These are phyloP conservation scores for Scleroderma citrinum DNA, from an alignment of 768 basidiomycete species.

Conservation along the genomic window DNA sequence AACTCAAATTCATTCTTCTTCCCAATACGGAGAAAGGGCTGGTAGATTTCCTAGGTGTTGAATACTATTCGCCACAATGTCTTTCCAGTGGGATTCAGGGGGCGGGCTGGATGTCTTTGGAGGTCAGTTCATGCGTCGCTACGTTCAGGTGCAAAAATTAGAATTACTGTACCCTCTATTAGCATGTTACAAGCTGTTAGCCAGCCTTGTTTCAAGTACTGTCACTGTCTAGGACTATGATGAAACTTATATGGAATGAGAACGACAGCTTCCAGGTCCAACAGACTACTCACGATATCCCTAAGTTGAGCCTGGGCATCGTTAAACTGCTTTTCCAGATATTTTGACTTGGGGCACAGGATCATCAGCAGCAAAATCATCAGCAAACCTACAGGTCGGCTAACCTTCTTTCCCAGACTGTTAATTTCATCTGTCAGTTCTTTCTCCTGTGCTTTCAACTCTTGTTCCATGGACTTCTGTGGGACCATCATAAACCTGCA, in stretches of 20 bases:
- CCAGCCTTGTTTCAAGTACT: too few species aligned
- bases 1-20: slow-evolving; percentile 11
- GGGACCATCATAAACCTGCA: slow-evolving; percentile 88
- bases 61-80: not conserved
- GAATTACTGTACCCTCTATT: too few species aligned
- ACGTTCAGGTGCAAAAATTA: too few species aligned
- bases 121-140: not conserved
- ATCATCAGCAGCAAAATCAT: not conserved
- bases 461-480: slow-evolving; percentile 68
- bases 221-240: slow-evolving; percentile 23
- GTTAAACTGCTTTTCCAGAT: slow-evolving; percentile 88
- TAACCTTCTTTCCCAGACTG: slow-evolving; percentile 81
- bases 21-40: slow-evolving; percentile 7
- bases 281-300: slow-evolving; percentile 59
- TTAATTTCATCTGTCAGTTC: slow-evolving; percentile 78
- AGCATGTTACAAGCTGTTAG: too few species aligned
- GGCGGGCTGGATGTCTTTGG: not conserved
- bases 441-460: slow-evolving; percentile 73
- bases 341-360: slow-evolving; percentile 59
- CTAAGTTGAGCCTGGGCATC: slow-evolving; percentile 84
- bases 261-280: not conserved
- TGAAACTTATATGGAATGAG: slow-evolving; percentile 22
- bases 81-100: too few species aligned
- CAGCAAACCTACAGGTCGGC: not conserved
- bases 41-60: slow-evolving; percentile 11